These are phyloP conservation scores for Isochrysis galbana DNA, from an alignment of 78 protist species.

Conservation along the genomic window DNA sequence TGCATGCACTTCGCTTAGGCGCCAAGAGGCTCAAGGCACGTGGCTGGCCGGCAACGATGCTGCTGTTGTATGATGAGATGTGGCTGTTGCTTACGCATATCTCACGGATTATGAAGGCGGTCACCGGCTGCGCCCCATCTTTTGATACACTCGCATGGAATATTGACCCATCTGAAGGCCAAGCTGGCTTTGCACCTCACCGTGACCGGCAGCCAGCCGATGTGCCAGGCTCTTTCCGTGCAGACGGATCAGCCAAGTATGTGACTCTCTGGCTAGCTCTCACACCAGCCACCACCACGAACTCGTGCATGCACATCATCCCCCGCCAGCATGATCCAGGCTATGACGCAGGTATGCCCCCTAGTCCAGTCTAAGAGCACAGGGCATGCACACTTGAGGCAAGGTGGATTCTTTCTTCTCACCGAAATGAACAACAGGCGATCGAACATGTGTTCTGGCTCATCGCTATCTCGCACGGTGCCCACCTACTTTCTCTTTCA, in stretches of 20 bases:
- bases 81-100: neutral
- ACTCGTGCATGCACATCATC: neutral
- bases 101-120: neutral
- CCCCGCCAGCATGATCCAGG: neutral
- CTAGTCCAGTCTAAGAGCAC: no score
- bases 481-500: no score
- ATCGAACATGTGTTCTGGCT: no score
- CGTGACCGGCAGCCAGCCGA: constrained; percentile 25
- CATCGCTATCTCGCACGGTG: no score
- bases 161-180: neutral
- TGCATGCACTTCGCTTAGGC: neutral
- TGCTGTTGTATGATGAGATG: neutral
- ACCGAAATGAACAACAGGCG: no score
- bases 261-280: neutral
- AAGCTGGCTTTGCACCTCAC: constrained; percentile 21
- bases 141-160: neutral
- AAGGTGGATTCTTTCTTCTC: no score
- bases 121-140: neutral
- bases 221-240: neutral
- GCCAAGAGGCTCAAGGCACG: neutral
- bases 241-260: neutral
- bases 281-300: neutral
- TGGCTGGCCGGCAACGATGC: constrained; percentile 11
- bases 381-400: no score
- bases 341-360: neutral